Base-by-base conservation (phyloP, 2,329 filamentous ascomycete species). In the Penicillium paneum region DNA sequence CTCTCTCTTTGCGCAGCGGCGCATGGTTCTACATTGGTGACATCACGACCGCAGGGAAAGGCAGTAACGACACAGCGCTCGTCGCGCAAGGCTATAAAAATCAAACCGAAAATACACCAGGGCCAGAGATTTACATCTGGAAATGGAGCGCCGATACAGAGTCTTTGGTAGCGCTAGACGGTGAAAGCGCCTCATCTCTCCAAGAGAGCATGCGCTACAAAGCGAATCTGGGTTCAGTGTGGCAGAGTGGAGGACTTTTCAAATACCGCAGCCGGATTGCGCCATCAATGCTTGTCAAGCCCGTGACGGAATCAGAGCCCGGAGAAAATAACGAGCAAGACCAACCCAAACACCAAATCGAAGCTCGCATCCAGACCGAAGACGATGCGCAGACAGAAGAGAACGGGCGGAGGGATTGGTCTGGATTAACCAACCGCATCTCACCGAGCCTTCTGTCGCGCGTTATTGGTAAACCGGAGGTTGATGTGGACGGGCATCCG, bases 1-100 rank as follows among this genome's bases (percentile, higher is more conserved):
- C 79, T 3, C 75, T 85, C 13, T 85, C 84, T 0, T 74, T 86
- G 28, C 78, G 84, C n/a, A 79, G 83, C 54, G 84, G 84, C 10
- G 76, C 79, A 32, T 87, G 84, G 84, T 82, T 86, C 64, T 76
- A 78, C 45, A 74, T 85, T 21, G 72, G 73, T 21, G 73, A 75
- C 28, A 67, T 71, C 35, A 57, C 61, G 36, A 64, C 65, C 17
- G 46, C 55, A 15, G 58, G 59, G 24, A 49, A 57, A 21, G 55
- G 54, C 17, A 19, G 57, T 24, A 51, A 47, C 40, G 56, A 57
- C 17, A 56, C 59, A 17, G 59, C 56, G n/a, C 63, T 60, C 10
- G 52, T 59, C 11, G 44, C 46, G 32, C 55, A 51, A 32, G 26
- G 35, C 13, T 46, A 71, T 19, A 50, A 50, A n/a, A 17, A 4